Percentiles rank a stretch among this genome's conserved stretches.
Evolutionary conservation across 1,139 yeast species (phyloP).

Genomic region (Candida sojae): DNA sequence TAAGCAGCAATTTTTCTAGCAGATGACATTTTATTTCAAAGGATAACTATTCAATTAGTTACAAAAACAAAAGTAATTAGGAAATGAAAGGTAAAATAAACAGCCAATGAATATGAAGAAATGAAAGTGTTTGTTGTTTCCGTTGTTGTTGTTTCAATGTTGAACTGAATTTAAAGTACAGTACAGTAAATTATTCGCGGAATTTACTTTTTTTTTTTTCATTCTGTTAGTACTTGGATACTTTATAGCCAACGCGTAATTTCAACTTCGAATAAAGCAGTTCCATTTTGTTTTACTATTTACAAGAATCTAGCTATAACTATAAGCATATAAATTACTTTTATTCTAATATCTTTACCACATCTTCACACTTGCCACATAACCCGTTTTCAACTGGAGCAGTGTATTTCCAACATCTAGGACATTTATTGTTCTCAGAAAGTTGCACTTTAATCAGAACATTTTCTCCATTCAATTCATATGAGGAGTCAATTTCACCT

Average conservation of each 20-base stretch:
- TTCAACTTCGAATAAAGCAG: too few species aligned
- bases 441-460: constrained; percentile 9
- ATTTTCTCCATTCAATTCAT: constrained; percentile 4
- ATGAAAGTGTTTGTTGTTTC: too few species aligned
- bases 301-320: neutral
- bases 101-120: too few species aligned
- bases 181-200: too few species aligned
- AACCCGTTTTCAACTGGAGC: constrained; percentile 52
- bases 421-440: constrained; percentile 59
- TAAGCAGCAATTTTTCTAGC: constrained; percentile 21
- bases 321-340: neutral
- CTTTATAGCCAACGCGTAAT: neutral
- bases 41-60: neutral
- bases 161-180: too few species aligned
- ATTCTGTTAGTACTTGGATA: neutral
- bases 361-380: constrained; percentile 66
- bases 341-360: constrained; percentile 14
- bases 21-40: constrained; percentile 8
- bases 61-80: neutral
- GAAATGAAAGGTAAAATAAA: too few species aligned
- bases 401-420: constrained; percentile 89
- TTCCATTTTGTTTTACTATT: neutral
- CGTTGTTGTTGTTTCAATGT: too few species aligned
- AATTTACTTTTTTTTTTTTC: neutral
- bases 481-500: neutral